Percentiles rank a stretch among this genome's conserved stretches.
Evolutionary conservation across 305 asterid species (phyloP).

Genomic region (Rubia balearica): DNA sequence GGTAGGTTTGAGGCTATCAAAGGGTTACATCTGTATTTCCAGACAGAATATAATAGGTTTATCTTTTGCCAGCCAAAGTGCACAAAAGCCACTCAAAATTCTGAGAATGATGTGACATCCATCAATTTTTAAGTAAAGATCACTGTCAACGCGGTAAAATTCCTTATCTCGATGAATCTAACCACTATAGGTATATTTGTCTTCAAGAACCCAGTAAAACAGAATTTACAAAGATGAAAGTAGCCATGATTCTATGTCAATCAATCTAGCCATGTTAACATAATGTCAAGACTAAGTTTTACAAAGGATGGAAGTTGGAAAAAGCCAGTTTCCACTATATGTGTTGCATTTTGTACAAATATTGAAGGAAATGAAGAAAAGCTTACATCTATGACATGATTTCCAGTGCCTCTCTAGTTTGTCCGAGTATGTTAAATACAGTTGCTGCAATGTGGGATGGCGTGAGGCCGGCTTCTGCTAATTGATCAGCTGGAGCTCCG

Average conservation of each 20-base stretch:
- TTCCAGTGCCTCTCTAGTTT: conserved; percentile 66
- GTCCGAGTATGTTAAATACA: conserved; percentile 62
- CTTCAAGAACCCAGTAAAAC: not conserved
- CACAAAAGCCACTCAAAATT: not conserved
- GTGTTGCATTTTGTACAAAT: conserved; percentile 8
- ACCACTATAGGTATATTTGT: not conserved
- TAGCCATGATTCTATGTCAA: conserved; percentile 1
- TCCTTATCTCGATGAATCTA: too few species aligned
- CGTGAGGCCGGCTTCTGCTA: conserved; percentile 65
- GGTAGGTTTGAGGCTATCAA: not conserved
- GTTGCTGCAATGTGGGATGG: conserved; percentile 79
- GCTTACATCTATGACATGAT: conserved; percentile 42
- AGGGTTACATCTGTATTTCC: not conserved
- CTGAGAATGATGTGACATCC: not conserved
- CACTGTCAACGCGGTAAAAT: too few species aligned
- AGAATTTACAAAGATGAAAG: too few species aligned
- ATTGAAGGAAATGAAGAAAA: not conserved
- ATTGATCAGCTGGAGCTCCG: conserved; percentile 74
- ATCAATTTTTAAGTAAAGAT: too few species aligned
- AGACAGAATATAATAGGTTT: not conserved
- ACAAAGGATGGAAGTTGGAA: conserved; percentile 4
- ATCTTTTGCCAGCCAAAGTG: not conserved
- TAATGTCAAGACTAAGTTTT: conserved; percentile 25
- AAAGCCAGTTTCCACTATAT: not conserved
- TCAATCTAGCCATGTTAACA: conserved; percentile 16